phyloP scores from a whole-genome alignment of 2,329 filamentous ascomycete genomes.

The Beauveria caledonica region DNA sequence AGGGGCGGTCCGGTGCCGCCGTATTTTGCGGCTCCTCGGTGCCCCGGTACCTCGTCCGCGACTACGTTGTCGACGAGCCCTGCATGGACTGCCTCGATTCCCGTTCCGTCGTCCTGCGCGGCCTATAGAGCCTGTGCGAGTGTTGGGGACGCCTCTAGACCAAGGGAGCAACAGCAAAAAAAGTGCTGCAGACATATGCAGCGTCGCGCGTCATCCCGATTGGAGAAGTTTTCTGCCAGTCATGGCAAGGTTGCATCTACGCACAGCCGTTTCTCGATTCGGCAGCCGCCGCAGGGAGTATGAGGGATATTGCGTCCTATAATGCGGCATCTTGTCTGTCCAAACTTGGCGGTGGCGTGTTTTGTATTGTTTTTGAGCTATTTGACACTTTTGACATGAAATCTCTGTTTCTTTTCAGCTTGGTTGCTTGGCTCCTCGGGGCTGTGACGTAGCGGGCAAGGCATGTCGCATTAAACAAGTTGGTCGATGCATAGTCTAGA shows the following conservation, averaged over 20 bases:
- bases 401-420: not conserved
- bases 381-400: not conserved
- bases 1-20: not conserved
- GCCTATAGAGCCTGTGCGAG: not conserved
- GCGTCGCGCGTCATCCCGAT: too few relatives aligned
- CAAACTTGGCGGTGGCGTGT: not conserved
- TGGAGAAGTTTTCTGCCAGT: not conserved
- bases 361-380: not conserved
- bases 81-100: not conserved
- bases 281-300: not conserved
- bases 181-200: too few relatives aligned
- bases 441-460: not conserved
- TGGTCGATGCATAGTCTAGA: not conserved
- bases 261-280: not conserved
- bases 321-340: not conserved
- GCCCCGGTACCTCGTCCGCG: not conserved
- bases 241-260: not conserved
- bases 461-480: not conserved
- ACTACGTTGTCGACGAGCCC: not conserved
- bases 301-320: constrained; percentile 1
- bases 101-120: not conserved
- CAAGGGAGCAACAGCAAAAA: not conserved
- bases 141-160: too few relatives aligned
- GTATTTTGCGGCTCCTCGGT: not conserved
- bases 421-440: not conserved